Base-by-base conservation (phyloP, 139 green algal genomes). In the Pleodorina starrii region DNA sequence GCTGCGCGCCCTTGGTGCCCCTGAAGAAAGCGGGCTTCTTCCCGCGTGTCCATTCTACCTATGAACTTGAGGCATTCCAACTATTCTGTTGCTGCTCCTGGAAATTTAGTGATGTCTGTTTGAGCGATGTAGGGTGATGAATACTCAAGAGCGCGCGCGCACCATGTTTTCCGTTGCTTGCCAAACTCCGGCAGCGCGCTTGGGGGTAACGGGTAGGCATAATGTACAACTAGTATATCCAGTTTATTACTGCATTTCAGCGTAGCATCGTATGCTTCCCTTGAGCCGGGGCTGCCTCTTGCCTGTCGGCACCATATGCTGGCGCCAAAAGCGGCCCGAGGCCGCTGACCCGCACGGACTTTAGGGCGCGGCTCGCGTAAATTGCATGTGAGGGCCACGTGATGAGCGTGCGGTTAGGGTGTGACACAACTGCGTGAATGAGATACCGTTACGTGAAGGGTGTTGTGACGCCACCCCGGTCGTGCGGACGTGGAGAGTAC, bases 331-430 rank as follows among this genome's bases (percentile, higher is more conserved):
- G 36, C 35, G 68, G 68, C 68, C 68, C 29, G 32, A 29, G 68
- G 68, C 68, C 68, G 35, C n/a, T 38, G 27, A 25, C 25, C 68
- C 68, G 68, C 68, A 76, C 46, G 16, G 17, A n/a, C 68, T 32
- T 48, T 40, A 46, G 68, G 7, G 68, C 68, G 68, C 68, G 36
- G 68, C 35, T 27, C 35, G 68, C 68, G 68, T 32, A 76, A 11
- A 76, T 57, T 48, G 78, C 78, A 86, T 86, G 78, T 51, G 78
- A 86, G 78, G 51, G 35, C 35, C 35, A 38, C 38, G 83, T 68
- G 19, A 71, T 85, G 51, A 73, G 48, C 36, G 77, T 46, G 81
- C 63, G 81, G 36, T 19, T 57, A 40, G 14, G 23, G n/a, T n/a
- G n/a, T n/a, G n/a, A n/a, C n/a, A n/a, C n/a, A n/a, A n/a, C n/a